phyloP scores from a whole-genome alignment of 768 basidiomycete species.

The Baorangia bicolor region DNA sequence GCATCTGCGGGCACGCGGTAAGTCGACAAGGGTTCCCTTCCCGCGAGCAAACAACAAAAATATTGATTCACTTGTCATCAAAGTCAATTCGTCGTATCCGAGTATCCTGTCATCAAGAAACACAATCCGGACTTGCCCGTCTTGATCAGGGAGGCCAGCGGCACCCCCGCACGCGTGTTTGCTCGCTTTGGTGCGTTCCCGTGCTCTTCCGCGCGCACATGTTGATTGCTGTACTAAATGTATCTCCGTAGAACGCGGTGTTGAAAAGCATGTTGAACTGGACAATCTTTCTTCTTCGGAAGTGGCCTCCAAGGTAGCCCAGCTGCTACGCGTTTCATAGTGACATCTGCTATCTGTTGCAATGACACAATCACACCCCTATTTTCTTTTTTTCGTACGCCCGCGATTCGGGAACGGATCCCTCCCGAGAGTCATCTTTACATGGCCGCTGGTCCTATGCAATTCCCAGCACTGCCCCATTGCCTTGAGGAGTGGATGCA shows the following conservation, averaged over 20 bases:
- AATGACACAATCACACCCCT: conserved; percentile 6
- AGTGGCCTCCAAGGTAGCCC: conserved; percentile 68
- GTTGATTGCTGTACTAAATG: conserved; percentile 17
- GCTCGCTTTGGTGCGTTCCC: conserved; percentile 74
- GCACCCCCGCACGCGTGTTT: conserved; percentile 80
- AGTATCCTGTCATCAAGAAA: conserved; percentile 75
- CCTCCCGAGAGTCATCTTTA: background rate
- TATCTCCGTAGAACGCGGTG: conserved; percentile 60
- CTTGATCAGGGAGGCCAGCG: conserved; percentile 75
- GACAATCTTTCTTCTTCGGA: conserved; percentile 72
- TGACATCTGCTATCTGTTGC: conserved; percentile 1
- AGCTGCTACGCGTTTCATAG: conserved; percentile 47
- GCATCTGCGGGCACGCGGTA: conserved; percentile 82
- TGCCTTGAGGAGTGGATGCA: conserved; percentile 23
- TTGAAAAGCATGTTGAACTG: conserved; percentile 78
- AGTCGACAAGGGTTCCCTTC: conserved; percentile 21
- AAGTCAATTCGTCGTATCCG: conserved; percentile 78
- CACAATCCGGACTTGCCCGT: conserved; percentile 86
- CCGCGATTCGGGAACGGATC: background rate
- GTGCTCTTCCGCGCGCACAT: conserved; percentile 9
- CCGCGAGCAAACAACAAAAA: background rate
- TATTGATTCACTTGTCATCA: conserved; percentile 1
- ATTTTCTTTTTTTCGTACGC: background rate
- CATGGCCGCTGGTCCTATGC: background rate
- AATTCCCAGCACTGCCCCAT: conserved; percentile 11